Evolutionary conservation across 2,329 filamentous ascomycete genomes (phyloP), one percentile per base, ranked within the genome.

Genomic region (Fusarium sp.): DNA sequence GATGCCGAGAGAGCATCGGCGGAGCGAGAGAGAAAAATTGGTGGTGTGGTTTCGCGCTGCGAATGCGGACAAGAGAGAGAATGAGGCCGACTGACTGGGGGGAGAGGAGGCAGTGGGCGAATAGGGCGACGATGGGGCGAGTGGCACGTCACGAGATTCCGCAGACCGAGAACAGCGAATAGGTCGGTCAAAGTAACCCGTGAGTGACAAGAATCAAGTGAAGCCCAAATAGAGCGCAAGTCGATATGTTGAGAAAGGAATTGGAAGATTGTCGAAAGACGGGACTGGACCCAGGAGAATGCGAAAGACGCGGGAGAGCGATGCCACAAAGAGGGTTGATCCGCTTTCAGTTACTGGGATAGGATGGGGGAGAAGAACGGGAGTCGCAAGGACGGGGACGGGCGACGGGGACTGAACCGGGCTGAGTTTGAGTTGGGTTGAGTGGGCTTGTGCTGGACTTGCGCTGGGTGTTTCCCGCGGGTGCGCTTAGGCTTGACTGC

Each of bases 31-130:
- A 52, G 48, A 59, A 44, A 51, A 60, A 43, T 56, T 62, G 56
- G 62, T 74, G 71, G 68, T 74, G 48, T 72, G 72, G 63, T 74
- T 71, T 74, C 64, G 72, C 72, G 68, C 72, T 73, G 74, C 57
- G 67, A 55, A 67, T 59, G 67, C 53, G 64, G 67, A 75, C 67
- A 62, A 65, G 67, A 57, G 56, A 62, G 59, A 58, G 59, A 57
- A 62, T 32, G 56, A 65, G 64, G 50, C 60, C 56, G 59, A 65
- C 37, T 50, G 47, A 61, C 56, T 49, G 58, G 58, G 68, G 67
- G 56, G 33, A 62, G 61, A 56, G 58, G 59, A 40, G 71, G 61
- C 51, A 49, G 51, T 54, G 49, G 70, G 63, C 64, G 68, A 73
- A 74, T 71, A 57, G 71, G 60, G 66, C 65, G 71, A 73, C 61